Percentiles rank a stretch among this genome's conserved stretches.
phyloP scores from a whole-genome alignment of 2,329 filamentous ascomycete species.

The Colletotrichum abscissum region DNA sequence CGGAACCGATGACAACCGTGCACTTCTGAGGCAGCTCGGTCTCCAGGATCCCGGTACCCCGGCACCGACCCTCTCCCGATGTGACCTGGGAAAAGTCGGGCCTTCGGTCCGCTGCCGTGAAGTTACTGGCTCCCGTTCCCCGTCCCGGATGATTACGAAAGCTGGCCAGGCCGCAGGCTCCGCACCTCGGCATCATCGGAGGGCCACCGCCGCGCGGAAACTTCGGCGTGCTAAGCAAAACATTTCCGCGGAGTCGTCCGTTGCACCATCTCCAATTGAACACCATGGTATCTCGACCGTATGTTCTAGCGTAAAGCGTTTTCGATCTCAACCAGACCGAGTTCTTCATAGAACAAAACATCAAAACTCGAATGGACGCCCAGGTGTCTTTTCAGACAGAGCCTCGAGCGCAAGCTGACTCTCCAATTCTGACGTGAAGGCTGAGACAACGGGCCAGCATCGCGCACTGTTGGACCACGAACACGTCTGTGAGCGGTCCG shows the following conservation, averaged over 20 bases:
- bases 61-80: slow-evolving; percentile 2
- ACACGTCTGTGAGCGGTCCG: not conserved
- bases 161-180: slow-evolving; percentile 7
- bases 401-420: not conserved
- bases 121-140: not conserved
- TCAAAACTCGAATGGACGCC: not conserved
- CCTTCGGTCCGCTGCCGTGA: slow-evolving; percentile 27
- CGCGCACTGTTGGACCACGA: not conserved
- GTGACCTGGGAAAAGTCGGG: slow-evolving; percentile 14
- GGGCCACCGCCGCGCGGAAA: not conserved
- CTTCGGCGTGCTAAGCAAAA: not conserved
- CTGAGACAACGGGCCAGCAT: not conserved
- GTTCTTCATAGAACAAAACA: not conserved
- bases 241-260: not conserved
- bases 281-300: not conserved
- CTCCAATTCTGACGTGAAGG: not conserved
- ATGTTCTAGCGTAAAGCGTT: not conserved
- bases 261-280: not conserved
- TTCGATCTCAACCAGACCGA: not conserved
- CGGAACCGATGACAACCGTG: slow-evolving; percentile 4
- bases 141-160: slow-evolving; percentile 10
- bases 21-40: not conserved
- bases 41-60: not conserved
- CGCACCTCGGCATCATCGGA: slow-evolving; percentile 3
- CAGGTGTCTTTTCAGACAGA: not conserved